Evolutionary conservation across 106 monocot genomes (phyloP).

Genomic region (Phalaenopsis equestris): DNA sequence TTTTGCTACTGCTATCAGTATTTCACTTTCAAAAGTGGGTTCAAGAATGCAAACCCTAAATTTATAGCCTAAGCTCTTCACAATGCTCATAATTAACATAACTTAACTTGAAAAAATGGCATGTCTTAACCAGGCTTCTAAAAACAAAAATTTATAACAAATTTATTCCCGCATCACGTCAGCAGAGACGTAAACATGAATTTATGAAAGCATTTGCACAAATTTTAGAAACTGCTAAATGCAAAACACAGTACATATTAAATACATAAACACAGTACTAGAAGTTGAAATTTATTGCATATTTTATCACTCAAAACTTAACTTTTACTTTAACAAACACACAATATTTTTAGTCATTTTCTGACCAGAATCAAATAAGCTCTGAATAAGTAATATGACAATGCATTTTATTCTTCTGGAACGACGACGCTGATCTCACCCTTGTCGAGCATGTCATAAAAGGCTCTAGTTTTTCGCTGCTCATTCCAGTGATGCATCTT

Average conservation of each 20-base stretch:
- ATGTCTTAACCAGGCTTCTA: no score
- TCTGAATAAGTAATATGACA: background rate
- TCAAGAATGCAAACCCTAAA: no score
- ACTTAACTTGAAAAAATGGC: no score
- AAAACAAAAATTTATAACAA: no score
- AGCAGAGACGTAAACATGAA: no score
- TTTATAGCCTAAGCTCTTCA: no score
- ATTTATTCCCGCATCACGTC: no score
- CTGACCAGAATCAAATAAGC: background rate
- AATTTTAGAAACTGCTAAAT: background rate
- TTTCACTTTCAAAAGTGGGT: no score
- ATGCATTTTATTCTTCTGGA: slow-evolving; percentile 12
- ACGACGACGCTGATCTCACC: slow-evolving; percentile 20
- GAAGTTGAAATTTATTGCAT: background rate
- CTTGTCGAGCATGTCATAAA: slow-evolving; percentile 28
- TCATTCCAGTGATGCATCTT: slow-evolving; percentile 32
- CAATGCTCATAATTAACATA: no score
- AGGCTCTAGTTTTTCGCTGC: slow-evolving; percentile 19
- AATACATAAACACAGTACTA: background rate
- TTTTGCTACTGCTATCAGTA: no score
- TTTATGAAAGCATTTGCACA: no score
- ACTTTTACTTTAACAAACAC: background rate
- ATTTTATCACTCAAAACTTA: background rate
- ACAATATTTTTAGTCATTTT: background rate
- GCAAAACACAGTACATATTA: background rate